Evolutionary conservation across 495 filamentous ascomycete genomes (phyloP), one percentile per base, ranked within the genome.

Genomic region (Aspergillus biplanus): DNA sequence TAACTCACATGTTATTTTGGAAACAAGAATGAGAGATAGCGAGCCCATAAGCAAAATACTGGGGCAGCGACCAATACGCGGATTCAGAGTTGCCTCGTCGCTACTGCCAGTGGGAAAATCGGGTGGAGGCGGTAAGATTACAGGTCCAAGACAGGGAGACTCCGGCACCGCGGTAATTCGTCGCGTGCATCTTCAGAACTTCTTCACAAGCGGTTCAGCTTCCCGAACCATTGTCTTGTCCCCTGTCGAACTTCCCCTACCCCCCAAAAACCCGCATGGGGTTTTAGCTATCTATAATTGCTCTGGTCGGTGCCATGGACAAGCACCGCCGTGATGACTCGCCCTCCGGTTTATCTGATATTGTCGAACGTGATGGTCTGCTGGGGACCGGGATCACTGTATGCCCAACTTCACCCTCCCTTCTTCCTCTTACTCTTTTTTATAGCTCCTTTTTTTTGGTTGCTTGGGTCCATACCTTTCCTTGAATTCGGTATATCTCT

Each of bases 361-460:
- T 78, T 67, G 76, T 73, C 53, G 80, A 83, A 60, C 77, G 76
- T 56, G 80, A 82, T 34, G 78, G 78, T 60, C 70, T 84, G 49
- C 68, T 85, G 67, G 81, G 82, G 58, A 83, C 82, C 63, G 81
- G 81, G 63, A 69, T 85, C 53, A 83, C 82, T 60, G 82, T 85
- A 80, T 63, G 67, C 65, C 52, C 53, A 50, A 50, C 62, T 69
- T 33, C 63, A 59, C 57, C 55, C 52, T 52, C 60, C 56, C 15
- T 12, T 27, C 53, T 37, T 27, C 21, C 15, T 50, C 52, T 47
- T 58, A 18, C 58, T 49, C 54, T 56, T 37, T 33, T 16, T 16
- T 12, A n/a, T 11, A 27, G 33, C 57, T 59, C 7, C 32, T 32
- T 13, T 62, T 12, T 12, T 33, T 56, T 32, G 42, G 6, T 39